Percentiles rank a stretch among this genome's conserved stretches.
phyloP scores from a whole-genome alignment of 2,329 filamentous ascomycete genomes.

The Byssochlamys sp. region DNA sequence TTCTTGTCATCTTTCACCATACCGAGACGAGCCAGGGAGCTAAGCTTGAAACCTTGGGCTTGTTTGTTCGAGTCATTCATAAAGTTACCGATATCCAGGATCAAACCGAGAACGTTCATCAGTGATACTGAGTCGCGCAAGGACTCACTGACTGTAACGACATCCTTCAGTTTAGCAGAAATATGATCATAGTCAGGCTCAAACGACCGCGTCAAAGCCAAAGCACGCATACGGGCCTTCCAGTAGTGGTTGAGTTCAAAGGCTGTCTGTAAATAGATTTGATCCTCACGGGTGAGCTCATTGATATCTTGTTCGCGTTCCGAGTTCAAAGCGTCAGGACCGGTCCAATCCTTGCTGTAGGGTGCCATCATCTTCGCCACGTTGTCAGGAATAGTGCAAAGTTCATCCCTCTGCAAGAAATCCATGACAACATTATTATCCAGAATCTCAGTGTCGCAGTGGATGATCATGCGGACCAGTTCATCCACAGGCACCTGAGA shows the following conservation, averaged over 20 bases:
- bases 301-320: slow-evolving; percentile 73
- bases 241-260: slow-evolving; percentile 96
- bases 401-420: slow-evolving; percentile 82
- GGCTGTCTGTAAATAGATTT: slow-evolving; percentile 85
- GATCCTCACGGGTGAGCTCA: slow-evolving; percentile 88
- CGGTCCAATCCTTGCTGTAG: slow-evolving; percentile 94
- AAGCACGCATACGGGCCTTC: slow-evolving; percentile 91
- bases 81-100: slow-evolving; percentile 97
- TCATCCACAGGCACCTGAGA: slow-evolving; percentile 76
- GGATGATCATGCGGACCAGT: slow-evolving; percentile 84
- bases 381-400: slow-evolving; percentile 88
- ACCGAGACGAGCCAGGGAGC: slow-evolving; percentile 77
- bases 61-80: slow-evolving; percentile 99
- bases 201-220: slow-evolving; percentile 71
- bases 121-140: slow-evolving; percentile 82
- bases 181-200: slow-evolving; percentile 89
- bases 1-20: slow-evolving; percentile 99
- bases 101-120: slow-evolving; percentile 92
- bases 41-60: slow-evolving; percentile 93
- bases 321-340: slow-evolving; percentile 67
- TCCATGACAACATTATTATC: slow-evolving; percentile 92
- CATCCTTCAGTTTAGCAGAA: slow-evolving; percentile 69
- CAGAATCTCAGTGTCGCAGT: slow-evolving; percentile 80
- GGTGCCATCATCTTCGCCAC: slow-evolving; percentile 83
- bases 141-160: slow-evolving; percentile 81